Conservation (phyloP, 805 yeast genomes). For the Jamesozyma jinghongensis region DNA sequence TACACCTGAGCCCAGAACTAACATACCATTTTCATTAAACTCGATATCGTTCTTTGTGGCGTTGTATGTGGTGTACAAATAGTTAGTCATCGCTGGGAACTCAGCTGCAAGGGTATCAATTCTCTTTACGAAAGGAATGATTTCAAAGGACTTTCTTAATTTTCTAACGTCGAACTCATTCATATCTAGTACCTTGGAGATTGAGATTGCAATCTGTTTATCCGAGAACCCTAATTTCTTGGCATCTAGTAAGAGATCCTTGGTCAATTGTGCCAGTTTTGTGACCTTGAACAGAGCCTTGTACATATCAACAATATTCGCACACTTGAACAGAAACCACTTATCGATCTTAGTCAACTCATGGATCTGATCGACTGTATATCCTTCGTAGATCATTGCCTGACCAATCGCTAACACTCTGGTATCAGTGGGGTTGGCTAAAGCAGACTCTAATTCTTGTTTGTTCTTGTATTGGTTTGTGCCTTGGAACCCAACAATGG, state of each 20-base stretch:
- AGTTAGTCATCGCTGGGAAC: conserved; percentile 95
- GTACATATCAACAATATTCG: conserved; percentile 88
- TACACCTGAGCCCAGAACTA: conserved; percentile 98
- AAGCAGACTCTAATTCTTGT: conserved; percentile 67
- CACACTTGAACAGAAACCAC: conserved; percentile 90
- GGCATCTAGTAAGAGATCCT: conserved; percentile 65
- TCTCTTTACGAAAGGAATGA: conserved; percentile 89
- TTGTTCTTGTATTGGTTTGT: conserved; percentile 37
- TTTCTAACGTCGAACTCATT: conserved; percentile 76
- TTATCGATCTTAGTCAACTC: conserved; percentile 87
- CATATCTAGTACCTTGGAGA: conserved; percentile 37
- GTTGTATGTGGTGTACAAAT: conserved; percentile 90
- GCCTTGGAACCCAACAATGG: conserved; percentile 86
- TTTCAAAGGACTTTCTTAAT: conserved; percentile 68
- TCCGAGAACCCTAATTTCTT: conserved; percentile 94
- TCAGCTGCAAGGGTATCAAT: conserved; percentile 98
- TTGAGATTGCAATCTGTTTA: conserved; percentile 77
- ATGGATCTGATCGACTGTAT: conserved; percentile 86
- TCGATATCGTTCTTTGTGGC: conserved; percentile 78
- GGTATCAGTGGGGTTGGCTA: conserved; percentile 86
- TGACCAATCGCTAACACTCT: conserved; percentile 98
- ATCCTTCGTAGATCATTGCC: conserved; percentile 85
- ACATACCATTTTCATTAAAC: conserved; percentile 82
- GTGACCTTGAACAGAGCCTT: conserved; percentile 62
- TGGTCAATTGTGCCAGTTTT: conserved; percentile 48